Percentiles rank a stretch among this genome's conserved stretches.
phyloP scores from a whole-genome alignment of 1,284 basidiomycete species.

The Cryptococcus floricola region DNA sequence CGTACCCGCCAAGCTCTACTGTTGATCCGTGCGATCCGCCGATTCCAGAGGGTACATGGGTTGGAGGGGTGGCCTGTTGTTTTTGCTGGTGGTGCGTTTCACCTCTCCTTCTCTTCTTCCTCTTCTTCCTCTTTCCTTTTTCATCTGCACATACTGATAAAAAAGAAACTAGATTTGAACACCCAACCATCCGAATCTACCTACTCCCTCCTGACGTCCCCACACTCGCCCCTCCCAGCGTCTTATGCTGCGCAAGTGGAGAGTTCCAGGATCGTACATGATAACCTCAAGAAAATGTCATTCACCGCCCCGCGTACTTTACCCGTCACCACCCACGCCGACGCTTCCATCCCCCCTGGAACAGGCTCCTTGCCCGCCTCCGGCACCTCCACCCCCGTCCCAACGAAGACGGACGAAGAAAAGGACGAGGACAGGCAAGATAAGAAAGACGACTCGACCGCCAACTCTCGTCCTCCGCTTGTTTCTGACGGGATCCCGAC shows the following conservation, averaged over 20 bases:
- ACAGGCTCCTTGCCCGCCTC: conserved; percentile 48
- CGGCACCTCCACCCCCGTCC: conserved; percentile 56
- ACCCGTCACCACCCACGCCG: conserved; percentile 32
- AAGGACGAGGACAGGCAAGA: conserved; percentile 62
- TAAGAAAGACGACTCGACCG: conserved; percentile 55
- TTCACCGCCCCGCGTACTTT: conserved; percentile 5
- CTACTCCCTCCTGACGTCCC: conserved; percentile 68
- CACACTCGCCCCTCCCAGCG: conserved; percentile 57
- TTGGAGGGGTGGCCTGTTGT: conserved; percentile 68
- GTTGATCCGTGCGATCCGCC: conserved; percentile 62
- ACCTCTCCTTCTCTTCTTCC: too few species aligned
- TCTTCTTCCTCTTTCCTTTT: neutral
- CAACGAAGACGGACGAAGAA: conserved; percentile 42
- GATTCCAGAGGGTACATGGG: conserved; percentile 57
- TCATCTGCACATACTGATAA: neutral
- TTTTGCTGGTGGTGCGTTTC: conserved; percentile 68
- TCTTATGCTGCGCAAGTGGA: conserved; percentile 58
- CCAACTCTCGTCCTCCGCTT: conserved; percentile 64
- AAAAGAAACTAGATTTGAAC: conserved; percentile 71
- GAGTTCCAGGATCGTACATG: conserved; percentile 74
- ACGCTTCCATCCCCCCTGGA: conserved; percentile 52
- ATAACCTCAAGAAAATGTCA: conserved; percentile 62
- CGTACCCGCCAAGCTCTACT: conserved; percentile 61
- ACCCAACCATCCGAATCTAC: conserved; percentile 78
- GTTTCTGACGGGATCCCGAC: conserved; percentile 69